These are phyloP conservation scores for Candida chauliodis DNA, from an alignment of 805 yeast species.

Conservation along the genomic window DNA sequence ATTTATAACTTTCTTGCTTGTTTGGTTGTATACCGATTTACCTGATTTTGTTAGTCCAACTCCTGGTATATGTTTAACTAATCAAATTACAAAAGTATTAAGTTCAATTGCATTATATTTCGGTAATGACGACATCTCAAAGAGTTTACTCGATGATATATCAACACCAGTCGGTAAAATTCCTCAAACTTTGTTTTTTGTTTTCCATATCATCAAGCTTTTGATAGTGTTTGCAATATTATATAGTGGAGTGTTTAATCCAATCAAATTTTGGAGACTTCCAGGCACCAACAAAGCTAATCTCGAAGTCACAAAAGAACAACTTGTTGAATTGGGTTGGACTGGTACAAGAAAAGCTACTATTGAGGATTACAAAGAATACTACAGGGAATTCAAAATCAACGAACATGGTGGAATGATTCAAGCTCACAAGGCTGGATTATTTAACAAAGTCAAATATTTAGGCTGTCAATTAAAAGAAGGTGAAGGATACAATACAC, in stretches of 20 bases:
- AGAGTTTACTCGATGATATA: conserved; percentile 47
- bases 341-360: conserved; percentile 83
- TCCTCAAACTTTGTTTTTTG: conserved; percentile 68
- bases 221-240: conserved; percentile 52
- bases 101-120: conserved; percentile 24
- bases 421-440: conserved; percentile 71
- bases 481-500: conserved; percentile 84
- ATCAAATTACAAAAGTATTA: conserved; percentile 38
- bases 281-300: conserved; percentile 21
- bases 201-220: conserved; percentile 65
- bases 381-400: conserved; percentile 61
- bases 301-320: conserved; percentile 44
- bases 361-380: conserved; percentile 65
- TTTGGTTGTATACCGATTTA: conserved; percentile 90
- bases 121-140: conserved; percentile 43
- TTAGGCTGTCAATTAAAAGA: conserved; percentile 61
- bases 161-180: conserved; percentile 32
- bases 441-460: conserved; percentile 53
- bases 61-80: conserved; percentile 82
- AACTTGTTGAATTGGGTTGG: conserved; percentile 78
- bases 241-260: conserved; percentile 75
- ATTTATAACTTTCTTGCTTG: conserved; percentile 38
- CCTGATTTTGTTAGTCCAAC: conserved; percentile 90
- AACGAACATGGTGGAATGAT: conserved; percentile 71
- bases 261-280: conserved; percentile 41